Evolutionary conservation across 129 eudicot species (phyloP), one percentile per base, ranked within the genome.

Genomic region (Tanacetum coccineum): DNA sequence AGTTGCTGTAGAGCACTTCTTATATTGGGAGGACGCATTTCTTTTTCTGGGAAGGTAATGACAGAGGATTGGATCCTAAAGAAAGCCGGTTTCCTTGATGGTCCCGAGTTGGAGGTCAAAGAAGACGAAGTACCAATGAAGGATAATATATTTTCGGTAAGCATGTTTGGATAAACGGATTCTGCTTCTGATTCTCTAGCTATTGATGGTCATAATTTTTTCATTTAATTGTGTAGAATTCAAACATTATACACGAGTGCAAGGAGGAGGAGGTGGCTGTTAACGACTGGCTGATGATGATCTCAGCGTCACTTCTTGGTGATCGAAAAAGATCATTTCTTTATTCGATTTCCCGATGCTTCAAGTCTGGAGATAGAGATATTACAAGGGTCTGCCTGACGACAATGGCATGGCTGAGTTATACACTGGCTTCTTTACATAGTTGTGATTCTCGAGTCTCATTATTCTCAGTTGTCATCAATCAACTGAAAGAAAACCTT

Each of bases 1-100:
- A 58, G 19, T 3, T 58, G 63, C 63, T 14, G 45, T 40, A 26
- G 44, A 58, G 63, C 63, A 58, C 63, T 28, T 13, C 63, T 28
- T 14, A 58, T 58, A 3, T 58, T 58, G 45, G 63, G 63, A 58
- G 63, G 63, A 28, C 45, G 63, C 6, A 28, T 58, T 26, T 58
- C 63, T 26, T 58, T 25, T 40, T 58, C 63, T 28, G 63, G 63
- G 63, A 58, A 13, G 63, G 44, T 58, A 58, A 58, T 58, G 63
- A 58, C 63, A 1, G 63, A 58, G 22, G 63, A 58, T 58, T 58
- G 63, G 63, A 58, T 58, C 0, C 44, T 58, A 58, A 58, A 58
- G 19, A 58, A 58, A 58, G 44, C 45, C n/a, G 45, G 63, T 12
- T 58, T 58, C 1, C 63, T 58, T 58, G 44, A 58, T 25, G 63